Base-by-base conservation (phyloP, 768 basidiomycete genomes). In the Pulveroboletus sp. region DNA sequence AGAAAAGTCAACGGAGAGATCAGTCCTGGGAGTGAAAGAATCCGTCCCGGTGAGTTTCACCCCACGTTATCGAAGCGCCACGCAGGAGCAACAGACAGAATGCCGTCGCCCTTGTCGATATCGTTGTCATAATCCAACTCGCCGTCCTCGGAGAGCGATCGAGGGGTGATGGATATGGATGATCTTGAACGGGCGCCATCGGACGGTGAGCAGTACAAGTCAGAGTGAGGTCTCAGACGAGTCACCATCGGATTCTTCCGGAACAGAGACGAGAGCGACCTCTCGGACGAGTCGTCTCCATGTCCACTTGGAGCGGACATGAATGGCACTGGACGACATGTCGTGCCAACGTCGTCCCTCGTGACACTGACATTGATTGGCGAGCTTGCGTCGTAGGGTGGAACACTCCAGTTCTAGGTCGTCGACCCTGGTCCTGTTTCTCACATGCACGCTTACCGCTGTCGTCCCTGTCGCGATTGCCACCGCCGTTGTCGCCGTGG, bases 281-380 rank as follows among this genome's bases (percentile, higher is more conserved):
- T 21, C 3, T 21, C 21, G 21, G 21, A 21, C 21, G 3, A 21
- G 21, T 21, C 21, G 21, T 21, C 21, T 21, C 21, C 21, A 21
- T 21, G 21, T 21, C 21, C 36, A 1, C 37, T 53, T 2, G 50
- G 50, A 8, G 63, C 27, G 9, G 36, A 50, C 9, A 64, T 50
- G 48, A 61, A 63, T 2, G 31, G 6, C 5, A 50, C 45, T 0
- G 17, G 18, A 1, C 48, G 59, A 14, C 32, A 18, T 0, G 54
- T 60, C 28, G 51, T 36, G 4, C 55, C 56, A 17, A 61, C 61
- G 33, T 56, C 18, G 8, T 47, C 8, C 30, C 48, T 62, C 27
- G 14, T 41, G 47, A 63, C 54, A 5, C 18, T 39, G 12, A 61
- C 12, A 9, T 36, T 37, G 5, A 42, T 44, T 5, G 27, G 8